phyloP scores from a whole-genome alignment of 1,284 basidiomycete species.

The Trichosporon sp. region DNA sequence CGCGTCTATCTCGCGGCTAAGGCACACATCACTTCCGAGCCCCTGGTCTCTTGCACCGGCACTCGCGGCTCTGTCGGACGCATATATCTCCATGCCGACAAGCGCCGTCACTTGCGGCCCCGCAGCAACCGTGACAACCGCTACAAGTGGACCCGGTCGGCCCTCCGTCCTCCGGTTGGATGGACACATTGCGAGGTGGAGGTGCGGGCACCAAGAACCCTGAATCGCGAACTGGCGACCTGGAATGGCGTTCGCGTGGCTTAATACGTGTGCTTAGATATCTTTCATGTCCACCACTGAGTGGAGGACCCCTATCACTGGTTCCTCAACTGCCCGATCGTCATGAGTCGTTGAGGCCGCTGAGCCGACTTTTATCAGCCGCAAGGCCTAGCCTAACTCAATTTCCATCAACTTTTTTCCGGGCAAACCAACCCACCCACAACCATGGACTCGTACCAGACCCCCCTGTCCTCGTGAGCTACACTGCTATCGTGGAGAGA shows the following conservation, averaged over 20 bases:
- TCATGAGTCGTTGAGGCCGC: neutral
- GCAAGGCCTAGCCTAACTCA: neutral
- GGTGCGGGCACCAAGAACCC: neutral
- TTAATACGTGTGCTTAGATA: conserved; percentile 2
- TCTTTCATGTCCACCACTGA: neutral
- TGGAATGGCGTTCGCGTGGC: conserved; percentile 11
- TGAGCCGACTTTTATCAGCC: conserved; percentile 15
- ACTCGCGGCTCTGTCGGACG: conserved; percentile 5
- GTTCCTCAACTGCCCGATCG: conserved; percentile 18
- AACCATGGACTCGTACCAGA: conserved; percentile 60
- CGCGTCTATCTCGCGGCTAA: conserved; percentile 6
- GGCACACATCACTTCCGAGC: conserved; percentile 8
- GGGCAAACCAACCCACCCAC: neutral
- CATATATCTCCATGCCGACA: conserved; percentile 7
- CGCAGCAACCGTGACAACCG: neutral
- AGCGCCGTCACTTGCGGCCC: conserved; percentile 5
- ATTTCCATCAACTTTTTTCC: conserved; percentile 9
- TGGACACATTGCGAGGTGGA: neutral
- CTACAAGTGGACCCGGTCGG: neutral
- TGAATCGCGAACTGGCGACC: neutral
- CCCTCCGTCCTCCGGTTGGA: neutral
- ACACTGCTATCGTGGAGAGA: neutral
- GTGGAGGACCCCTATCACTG: neutral
- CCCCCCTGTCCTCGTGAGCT: conserved; percentile 60
- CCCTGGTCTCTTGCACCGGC: neutral